Conservation (phyloP, 1,284 basidiomycete genomes). For the Rhodofomes roseus region DNA sequence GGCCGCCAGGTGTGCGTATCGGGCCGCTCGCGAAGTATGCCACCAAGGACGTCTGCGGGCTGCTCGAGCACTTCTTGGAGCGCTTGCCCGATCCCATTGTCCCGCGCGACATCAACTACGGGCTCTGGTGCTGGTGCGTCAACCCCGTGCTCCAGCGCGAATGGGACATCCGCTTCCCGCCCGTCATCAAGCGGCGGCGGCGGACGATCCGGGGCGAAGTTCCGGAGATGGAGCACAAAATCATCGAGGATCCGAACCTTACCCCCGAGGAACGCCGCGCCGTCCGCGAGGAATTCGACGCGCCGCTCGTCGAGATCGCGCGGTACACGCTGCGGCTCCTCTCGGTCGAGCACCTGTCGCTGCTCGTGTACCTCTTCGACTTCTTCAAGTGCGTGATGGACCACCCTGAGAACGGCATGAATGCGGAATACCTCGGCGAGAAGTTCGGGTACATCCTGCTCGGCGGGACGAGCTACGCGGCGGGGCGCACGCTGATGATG, state of each 20-base stretch:
- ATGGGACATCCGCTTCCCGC: not conserved
- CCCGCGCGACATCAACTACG: slow-evolving; percentile 37
- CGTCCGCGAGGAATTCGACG: slow-evolving; percentile 26
- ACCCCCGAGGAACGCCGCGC: slow-evolving; percentile 14
- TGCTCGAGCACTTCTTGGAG: slow-evolving; percentile 55
- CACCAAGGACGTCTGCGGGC: slow-evolving; percentile 55
- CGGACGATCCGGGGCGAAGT: slow-evolving; percentile 2
- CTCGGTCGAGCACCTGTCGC: slow-evolving; percentile 50
- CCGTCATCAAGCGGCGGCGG: not conserved
- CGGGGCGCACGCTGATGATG: slow-evolving; percentile 19
- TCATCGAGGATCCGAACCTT: not conserved
- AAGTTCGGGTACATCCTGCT: slow-evolving; percentile 28
- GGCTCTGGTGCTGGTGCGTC: slow-evolving; percentile 51
- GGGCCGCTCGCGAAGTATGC: slow-evolving; percentile 44
- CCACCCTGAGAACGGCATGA: slow-evolving; percentile 30
- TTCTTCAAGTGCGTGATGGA: slow-evolving; percentile 46
- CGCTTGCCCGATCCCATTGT: slow-evolving; percentile 52
- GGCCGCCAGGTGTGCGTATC: slow-evolving; percentile 17
- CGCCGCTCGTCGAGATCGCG: slow-evolving; percentile 38
- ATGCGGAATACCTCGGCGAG: slow-evolving; percentile 26
- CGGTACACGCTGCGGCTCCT: slow-evolving; percentile 59
- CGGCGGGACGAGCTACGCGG: slow-evolving; percentile 19
- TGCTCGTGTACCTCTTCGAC: slow-evolving; percentile 59
- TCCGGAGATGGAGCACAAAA: not conserved
- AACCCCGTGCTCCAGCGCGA: slow-evolving; percentile 35